Percentiles rank a stretch among this genome's conserved stretches.
These are phyloP conservation scores for Golubevia sp. DNA, from an alignment of 1,284 basidiomycete genomes.

Conservation along the genomic window DNA sequence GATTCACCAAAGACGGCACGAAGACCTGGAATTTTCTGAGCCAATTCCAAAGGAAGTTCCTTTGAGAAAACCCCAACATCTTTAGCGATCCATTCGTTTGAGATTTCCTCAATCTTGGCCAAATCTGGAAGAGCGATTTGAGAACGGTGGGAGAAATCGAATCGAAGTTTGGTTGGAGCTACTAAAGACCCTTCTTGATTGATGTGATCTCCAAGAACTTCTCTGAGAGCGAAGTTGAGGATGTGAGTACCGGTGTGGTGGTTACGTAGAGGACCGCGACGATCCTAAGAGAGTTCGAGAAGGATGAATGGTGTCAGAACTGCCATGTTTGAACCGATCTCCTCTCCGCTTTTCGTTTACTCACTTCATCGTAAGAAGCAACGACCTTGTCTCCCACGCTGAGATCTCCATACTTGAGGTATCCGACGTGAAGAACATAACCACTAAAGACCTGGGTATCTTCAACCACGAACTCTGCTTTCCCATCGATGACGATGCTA, in stretches of 20 bases:
- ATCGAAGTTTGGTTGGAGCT: constrained; percentile 90
- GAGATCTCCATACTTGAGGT: constrained; percentile 76
- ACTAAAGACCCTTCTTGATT: constrained; percentile 98
- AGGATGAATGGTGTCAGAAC: neutral
- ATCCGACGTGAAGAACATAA: constrained; percentile 87
- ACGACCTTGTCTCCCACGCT: constrained; percentile 73
- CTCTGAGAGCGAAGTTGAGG: constrained; percentile 89
- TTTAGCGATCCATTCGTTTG: constrained; percentile 84
- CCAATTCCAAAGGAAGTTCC: constrained; percentile 80
- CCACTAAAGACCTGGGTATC: constrained; percentile 87
- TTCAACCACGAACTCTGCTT: constrained; percentile 88
- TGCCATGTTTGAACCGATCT: too few relatives aligned
- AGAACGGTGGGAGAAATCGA: constrained; percentile 97
- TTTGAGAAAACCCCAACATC: constrained; percentile 87
- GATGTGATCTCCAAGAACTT: constrained; percentile 92
- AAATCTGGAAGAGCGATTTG: constrained; percentile 78
- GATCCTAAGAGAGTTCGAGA: constrained; percentile 67
- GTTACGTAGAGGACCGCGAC: constrained; percentile 91
- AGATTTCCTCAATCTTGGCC: constrained; percentile 79
- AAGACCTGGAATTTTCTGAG: constrained; percentile 86
- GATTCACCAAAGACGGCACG: constrained; percentile 97
- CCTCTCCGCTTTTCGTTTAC: constrained; percentile 17
- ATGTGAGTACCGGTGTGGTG: constrained; percentile 99
- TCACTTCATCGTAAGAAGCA: constrained; percentile 75
- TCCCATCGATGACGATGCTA: constrained; percentile 87